Percentiles rank a stretch among this genome's conserved stretches.
Conservation (phyloP, 495 filamentous ascomycete genomes). For the Emericellopsis terricola region DNA sequence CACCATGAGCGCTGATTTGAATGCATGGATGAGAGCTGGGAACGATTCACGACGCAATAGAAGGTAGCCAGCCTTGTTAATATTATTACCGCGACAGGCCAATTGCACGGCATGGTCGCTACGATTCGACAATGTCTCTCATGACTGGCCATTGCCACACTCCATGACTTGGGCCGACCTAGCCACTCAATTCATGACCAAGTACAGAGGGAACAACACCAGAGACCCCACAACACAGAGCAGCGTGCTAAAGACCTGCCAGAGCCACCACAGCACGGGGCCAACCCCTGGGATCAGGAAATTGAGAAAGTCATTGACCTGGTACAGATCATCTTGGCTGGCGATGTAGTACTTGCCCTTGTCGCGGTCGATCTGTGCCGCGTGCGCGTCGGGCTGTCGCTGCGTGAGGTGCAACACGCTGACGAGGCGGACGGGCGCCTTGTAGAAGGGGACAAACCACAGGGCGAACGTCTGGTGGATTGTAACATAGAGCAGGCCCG, state of each 20-base stretch:
- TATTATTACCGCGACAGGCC: too few species aligned
- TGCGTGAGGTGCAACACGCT: constrained; percentile 48
- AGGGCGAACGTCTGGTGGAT: constrained; percentile 57
- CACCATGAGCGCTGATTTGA: too few species aligned
- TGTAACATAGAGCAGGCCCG: constrained; percentile 48
- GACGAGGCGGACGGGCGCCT: constrained; percentile 47
- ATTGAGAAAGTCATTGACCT: constrained; percentile 58
- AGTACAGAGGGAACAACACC: constrained; percentile 16
- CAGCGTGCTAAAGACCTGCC: constrained; percentile 42
- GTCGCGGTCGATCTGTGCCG: constrained; percentile 3
- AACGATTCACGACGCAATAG: too few species aligned
- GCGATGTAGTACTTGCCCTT: constrained; percentile 42
- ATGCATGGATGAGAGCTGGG: too few species aligned
- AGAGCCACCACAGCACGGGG: constrained; percentile 28
- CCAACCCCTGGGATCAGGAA: constrained; percentile 36
- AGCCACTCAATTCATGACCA: constrained; percentile 1
- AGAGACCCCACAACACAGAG: constrained; percentile 37
- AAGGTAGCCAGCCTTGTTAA: too few species aligned
- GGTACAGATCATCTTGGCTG: constrained; percentile 69
- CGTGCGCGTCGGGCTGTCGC: constrained; percentile 1
- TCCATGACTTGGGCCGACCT: too few species aligned
- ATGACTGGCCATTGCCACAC: too few species aligned
- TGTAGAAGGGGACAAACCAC: constrained; percentile 59
- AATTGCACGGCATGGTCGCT: too few species aligned
- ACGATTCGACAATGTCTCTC: too few species aligned